A percentile compares a stretch with the other conserved stretches of the same genome.
phyloP scores from a whole-genome alignment of 1,139 yeast species.

The Candida dubliniensis region DNA sequence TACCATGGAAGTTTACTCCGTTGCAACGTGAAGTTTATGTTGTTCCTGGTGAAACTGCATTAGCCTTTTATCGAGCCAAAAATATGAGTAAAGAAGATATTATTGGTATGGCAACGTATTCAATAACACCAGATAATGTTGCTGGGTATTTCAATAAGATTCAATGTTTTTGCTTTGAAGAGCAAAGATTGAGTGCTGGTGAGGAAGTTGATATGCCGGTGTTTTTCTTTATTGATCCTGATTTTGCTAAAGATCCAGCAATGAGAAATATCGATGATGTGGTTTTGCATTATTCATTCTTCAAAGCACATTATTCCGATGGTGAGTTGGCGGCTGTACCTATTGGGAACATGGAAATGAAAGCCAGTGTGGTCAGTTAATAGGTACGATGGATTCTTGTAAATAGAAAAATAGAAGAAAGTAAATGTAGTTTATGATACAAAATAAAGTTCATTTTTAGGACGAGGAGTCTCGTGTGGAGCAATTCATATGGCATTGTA shows the following conservation, averaged over 20 bases:
- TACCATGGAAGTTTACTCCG: conserved; percentile 96
- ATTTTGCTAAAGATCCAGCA: conserved; percentile 89
- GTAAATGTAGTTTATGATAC: not conserved
- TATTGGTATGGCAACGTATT: conserved; percentile 97
- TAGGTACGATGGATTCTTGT: not conserved
- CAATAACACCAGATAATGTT: conserved; percentile 94
- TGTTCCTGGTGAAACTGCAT: conserved; percentile 96
- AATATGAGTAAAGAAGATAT: conserved; percentile 85
- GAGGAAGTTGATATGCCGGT: conserved; percentile 99
- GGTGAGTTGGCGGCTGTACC: conserved; percentile 49
- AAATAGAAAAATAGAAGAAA: not conserved
- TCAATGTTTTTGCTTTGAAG: conserved; percentile 98
- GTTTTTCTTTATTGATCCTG: conserved; percentile 97
- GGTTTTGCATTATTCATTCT: conserved; percentile 89
- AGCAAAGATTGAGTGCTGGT: conserved; percentile 88
- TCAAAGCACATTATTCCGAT: conserved; percentile 59
- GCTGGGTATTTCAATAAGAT: conserved; percentile 96
- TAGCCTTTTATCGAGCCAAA: conserved; percentile 92
- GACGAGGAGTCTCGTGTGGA: too few relatives aligned
- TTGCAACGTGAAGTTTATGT: conserved; percentile 92
- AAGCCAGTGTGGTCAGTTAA: conserved; percentile 15
- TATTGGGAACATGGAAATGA: conserved; percentile 24
- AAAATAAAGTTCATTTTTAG: too few relatives aligned
- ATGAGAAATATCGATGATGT: conserved; percentile 91
- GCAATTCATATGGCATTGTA: too few relatives aligned